phyloP scores from a whole-genome alignment of 2,329 filamentous ascomycete genomes.

The Colletotrichum orbiculare region DNA sequence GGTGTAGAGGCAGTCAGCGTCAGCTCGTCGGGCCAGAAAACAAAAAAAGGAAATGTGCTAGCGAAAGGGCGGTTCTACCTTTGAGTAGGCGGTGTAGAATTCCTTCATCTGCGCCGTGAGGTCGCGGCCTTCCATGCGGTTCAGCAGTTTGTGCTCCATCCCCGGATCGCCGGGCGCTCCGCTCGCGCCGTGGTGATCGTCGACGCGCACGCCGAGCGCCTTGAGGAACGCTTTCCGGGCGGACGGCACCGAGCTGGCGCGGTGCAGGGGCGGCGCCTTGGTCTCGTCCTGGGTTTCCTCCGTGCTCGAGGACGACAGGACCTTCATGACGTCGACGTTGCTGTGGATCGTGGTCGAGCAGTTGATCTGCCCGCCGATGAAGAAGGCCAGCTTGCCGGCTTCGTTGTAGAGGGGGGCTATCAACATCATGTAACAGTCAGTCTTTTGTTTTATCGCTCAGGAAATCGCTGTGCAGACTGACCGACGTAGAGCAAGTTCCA shows the following conservation, averaged over 20 bases:
- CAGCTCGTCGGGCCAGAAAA: too few species aligned
- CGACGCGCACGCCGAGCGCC: conserved; percentile 12
- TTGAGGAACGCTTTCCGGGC: conserved; percentile 30
- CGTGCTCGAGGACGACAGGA: conserved; percentile 44
- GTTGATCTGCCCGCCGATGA: conserved; percentile 64
- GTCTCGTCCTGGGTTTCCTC: neutral
- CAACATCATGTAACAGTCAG: neutral
- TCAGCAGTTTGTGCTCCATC: conserved; percentile 41
- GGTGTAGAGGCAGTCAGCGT: too few species aligned
- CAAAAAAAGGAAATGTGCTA: too few species aligned
- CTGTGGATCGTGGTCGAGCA: conserved; percentile 61
- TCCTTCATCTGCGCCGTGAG: conserved; percentile 43
- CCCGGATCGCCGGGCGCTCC: conserved; percentile 30
- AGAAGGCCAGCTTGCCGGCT: conserved; percentile 57
- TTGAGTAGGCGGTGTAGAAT: conserved; percentile 44
- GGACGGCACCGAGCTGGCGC: conserved; percentile 8
- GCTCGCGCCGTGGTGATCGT: neutral
- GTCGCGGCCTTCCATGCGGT: conserved; percentile 42
- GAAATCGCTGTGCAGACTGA: conserved; percentile 40
- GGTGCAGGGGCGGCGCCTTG: neutral
- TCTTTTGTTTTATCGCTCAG: neutral
- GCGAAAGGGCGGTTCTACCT: conserved; percentile 17
- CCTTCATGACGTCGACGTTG: conserved; percentile 57
- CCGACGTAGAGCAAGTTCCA: conserved; percentile 67
- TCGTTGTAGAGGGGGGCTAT: conserved; percentile 56